Evolutionary conservation across 1,139 yeast genomes (phyloP).

Genomic region (Lodderomyces orthopsilosis): DNA sequence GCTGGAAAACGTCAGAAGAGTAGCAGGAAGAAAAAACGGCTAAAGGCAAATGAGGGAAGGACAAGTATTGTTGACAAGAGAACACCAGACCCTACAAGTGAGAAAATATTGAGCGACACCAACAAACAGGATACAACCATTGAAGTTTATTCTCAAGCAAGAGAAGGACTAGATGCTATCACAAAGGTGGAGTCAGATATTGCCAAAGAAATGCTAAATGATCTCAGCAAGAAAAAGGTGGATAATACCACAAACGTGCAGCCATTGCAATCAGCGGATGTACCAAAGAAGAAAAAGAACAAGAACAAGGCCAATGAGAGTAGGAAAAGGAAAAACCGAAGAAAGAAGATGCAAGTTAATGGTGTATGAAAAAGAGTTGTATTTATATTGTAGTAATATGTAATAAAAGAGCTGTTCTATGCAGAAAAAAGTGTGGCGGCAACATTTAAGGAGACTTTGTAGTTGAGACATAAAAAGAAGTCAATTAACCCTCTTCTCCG

Average conservation of each 20-base stretch:
- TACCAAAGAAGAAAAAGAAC: neutral
- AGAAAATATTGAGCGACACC: neutral
- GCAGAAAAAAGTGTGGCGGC: constrained; percentile 1
- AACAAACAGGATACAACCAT: neutral
- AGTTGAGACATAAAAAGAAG: too few species aligned
- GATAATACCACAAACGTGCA: neutral
- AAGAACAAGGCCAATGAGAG: neutral
- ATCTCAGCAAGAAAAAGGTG: neutral
- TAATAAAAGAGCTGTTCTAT: neutral
- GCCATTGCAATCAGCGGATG: neutral
- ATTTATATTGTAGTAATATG: neutral
- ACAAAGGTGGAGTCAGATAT: neutral
- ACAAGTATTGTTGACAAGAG: neutral
- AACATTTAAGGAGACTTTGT: too few species aligned
- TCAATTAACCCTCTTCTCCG: too few species aligned
- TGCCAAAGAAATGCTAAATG: neutral
- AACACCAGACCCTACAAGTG: neutral
- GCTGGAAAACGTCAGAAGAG: neutral
- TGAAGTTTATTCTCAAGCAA: neutral
- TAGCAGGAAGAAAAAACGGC: neutral
- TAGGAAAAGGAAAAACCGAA: neutral
- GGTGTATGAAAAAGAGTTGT: neutral
- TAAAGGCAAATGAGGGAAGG: neutral
- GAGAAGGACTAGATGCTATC: neutral
- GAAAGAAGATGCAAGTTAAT: neutral